phyloP scores from a whole-genome alignment of 768 basidiomycete genomes.

The Russula emetica region DNA sequence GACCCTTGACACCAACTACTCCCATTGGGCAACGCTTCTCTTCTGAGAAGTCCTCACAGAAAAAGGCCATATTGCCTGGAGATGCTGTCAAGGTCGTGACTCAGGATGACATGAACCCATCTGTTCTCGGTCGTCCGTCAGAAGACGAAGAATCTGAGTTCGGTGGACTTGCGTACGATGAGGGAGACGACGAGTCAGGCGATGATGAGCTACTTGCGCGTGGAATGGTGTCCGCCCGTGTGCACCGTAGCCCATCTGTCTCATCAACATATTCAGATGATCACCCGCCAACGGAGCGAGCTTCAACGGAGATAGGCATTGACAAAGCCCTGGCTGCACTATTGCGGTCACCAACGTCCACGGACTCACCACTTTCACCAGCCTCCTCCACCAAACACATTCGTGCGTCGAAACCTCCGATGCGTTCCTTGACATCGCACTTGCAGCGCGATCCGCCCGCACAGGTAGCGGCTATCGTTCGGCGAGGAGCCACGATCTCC shows the following conservation, averaged over 20 bases:
- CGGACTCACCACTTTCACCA: slow-evolving; percentile 37
- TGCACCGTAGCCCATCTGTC: slow-evolving; percentile 31
- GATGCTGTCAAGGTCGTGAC: slow-evolving; percentile 19
- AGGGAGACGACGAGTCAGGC: slow-evolving; percentile 28
- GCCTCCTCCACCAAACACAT: slow-evolving; percentile 36
- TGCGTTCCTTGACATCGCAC: slow-evolving; percentile 50
- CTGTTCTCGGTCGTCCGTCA: neutral
- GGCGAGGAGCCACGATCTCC: slow-evolving; percentile 32
- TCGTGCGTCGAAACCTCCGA: slow-evolving; percentile 47
- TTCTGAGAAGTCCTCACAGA: slow-evolving; percentile 51
- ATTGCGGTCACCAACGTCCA: slow-evolving; percentile 29
- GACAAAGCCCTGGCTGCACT: slow-evolving; percentile 51
- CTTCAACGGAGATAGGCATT: slow-evolving; percentile 28
- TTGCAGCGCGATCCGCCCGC: slow-evolving; percentile 36
- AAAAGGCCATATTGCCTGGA: slow-evolving; percentile 23
- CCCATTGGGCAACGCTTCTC: slow-evolving; percentile 37
- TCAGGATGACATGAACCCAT: slow-evolving; percentile 11
- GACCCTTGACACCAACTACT: slow-evolving; percentile 29
- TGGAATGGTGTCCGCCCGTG: slow-evolving; percentile 29
- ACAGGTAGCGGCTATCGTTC: slow-evolving; percentile 29
- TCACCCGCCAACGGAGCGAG: neutral
- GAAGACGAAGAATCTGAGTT: slow-evolving; percentile 30
- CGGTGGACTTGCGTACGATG: slow-evolving; percentile 39
- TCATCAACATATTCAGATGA: slow-evolving; percentile 32
- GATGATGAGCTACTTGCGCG: slow-evolving; percentile 30